Evolutionary conservation across 805 yeast genomes (phyloP), one percentile per base, ranked within the genome.

Genomic region (Naumovozyma dairenensis): DNA sequence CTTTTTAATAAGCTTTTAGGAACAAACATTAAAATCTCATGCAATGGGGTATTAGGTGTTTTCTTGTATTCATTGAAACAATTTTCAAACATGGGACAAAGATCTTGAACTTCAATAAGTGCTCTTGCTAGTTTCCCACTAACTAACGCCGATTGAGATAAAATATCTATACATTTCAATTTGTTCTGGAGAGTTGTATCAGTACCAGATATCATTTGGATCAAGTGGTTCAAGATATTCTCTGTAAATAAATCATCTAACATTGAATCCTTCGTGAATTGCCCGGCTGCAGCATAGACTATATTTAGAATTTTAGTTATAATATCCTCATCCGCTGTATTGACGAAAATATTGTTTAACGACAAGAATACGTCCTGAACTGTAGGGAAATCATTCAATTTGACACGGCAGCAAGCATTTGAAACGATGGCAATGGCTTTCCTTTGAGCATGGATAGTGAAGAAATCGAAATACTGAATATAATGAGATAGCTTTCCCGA

Each of bases 371-470:
- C 69, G 25, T 70, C 77, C 34, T 67, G 62, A 6, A 83, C 60
- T 30, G 63, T 60, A 3, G 58, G 58, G 31, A 74, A 69, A 41
- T 71, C 69, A 1, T 60, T 48, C 2, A 43, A 36, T 7, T 65
- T 62, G 2, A 80, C 63, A 26, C 61, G 60, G 7, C 67, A 62
- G 42, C 84, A 74, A 3, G 87, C 65, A 46, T 80, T 78, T 3
- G 92, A 79, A 13, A 80, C 80, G 24, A 82, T 80, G 1, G 66
- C 60, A 22, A 86, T 59, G 12, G 93, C 84, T 42, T 85, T 80
- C 35, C 93, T 64, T 55, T 89, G 97, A 1, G 94, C 82, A 59
- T 84, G 94, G 15, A 77, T 69, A 1, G 96, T 82, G 55, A 89
- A 80, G 50, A 89, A 89, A 53, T 92, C 97, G 39, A 87, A 63